Evolutionary conservation across 2,329 filamentous ascomycete genomes (phyloP).

Genomic region (Myriosclerotinia curreyana): DNA sequence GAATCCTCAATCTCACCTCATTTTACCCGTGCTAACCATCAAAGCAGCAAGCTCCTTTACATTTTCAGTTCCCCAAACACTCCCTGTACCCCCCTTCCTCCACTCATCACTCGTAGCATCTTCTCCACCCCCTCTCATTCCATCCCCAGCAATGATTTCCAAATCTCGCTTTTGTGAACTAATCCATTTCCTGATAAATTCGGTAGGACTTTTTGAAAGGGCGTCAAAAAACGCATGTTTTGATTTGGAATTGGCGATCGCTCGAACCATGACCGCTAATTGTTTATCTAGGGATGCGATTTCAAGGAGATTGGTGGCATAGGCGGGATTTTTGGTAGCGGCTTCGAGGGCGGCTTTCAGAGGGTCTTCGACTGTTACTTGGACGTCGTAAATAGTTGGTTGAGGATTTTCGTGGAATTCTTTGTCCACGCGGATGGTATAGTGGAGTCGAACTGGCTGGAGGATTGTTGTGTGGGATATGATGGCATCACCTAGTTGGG

Average conservation of each 20-base stretch:
- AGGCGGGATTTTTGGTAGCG: slow-evolving; percentile 66
- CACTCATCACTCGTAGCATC: slow-evolving; percentile 62
- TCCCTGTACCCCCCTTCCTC: slow-evolving; percentile 59
- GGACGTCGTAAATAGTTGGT: slow-evolving; percentile 86
- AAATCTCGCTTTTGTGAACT: slow-evolving; percentile 72
- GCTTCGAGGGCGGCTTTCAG: slow-evolving; percentile 64
- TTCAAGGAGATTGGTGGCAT: slow-evolving; percentile 69
- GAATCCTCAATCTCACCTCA: slow-evolving; percentile 3
- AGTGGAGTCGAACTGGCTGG: slow-evolving; percentile 77
- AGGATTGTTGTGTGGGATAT: slow-evolving; percentile 74
- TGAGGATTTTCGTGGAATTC: slow-evolving; percentile 71
- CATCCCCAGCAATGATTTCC: slow-evolving; percentile 36
- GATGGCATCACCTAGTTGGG: slow-evolving; percentile 77
- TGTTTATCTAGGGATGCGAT: slow-evolving; percentile 80
- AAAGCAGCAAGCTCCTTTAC: slow-evolving; percentile 64
- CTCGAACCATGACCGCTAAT: slow-evolving; percentile 77
- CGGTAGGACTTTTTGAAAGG: slow-evolving; percentile 75
- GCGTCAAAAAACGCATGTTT: slow-evolving; percentile 85
- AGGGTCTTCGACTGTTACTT: slow-evolving; percentile 80
- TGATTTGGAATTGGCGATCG: slow-evolving; percentile 78
- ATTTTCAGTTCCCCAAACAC: slow-evolving; percentile 60
- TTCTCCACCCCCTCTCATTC: slow-evolving; percentile 54
- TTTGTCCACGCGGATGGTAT: slow-evolving; percentile 91
- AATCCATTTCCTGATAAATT: slow-evolving; percentile 83
- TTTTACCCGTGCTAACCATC: slow-evolving; percentile 42